Conservation (phyloP, 306 rosid genomes). For the Dalbergia oliveri region DNA sequence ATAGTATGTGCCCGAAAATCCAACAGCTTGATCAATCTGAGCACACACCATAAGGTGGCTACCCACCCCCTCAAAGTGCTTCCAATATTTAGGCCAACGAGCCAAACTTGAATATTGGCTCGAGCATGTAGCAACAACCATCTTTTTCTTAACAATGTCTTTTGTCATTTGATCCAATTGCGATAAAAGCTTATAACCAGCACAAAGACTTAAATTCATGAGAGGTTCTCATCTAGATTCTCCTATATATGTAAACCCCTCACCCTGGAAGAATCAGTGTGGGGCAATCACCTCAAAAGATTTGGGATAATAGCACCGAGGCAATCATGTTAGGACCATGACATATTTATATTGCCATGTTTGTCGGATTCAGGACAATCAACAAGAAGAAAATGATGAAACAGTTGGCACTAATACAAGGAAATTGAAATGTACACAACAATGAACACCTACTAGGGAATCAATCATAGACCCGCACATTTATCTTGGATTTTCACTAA, state of each 20-base stretch:
- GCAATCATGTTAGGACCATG: constrained; percentile 20
- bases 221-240: not conserved
- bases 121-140: not conserved
- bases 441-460: constrained; percentile 17
- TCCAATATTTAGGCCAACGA: constrained; percentile 37
- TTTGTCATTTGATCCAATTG: not conserved
- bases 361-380: not conserved
- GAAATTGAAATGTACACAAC: constrained; percentile 2
- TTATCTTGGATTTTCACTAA: too few species aligned
- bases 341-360: constrained; percentile 34
- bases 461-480: not conserved
- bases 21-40: not conserved
- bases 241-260: not conserved
- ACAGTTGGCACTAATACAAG: not conserved
- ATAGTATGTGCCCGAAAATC: constrained; percentile 14
- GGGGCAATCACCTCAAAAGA: constrained; percentile 33
- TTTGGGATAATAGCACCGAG: constrained; percentile 41
- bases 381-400: constrained; percentile 29
- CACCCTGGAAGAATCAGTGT: constrained; percentile 19
- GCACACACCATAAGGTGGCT: constrained; percentile 19
- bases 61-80: constrained; percentile 51
- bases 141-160: not conserved
- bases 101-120: constrained; percentile 19
- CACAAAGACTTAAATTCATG: not conserved
- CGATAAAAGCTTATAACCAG: not conserved